Evolutionary conservation across 345 rosid genomes (phyloP).

Genomic region (Anastatica hierochuntica): DNA sequence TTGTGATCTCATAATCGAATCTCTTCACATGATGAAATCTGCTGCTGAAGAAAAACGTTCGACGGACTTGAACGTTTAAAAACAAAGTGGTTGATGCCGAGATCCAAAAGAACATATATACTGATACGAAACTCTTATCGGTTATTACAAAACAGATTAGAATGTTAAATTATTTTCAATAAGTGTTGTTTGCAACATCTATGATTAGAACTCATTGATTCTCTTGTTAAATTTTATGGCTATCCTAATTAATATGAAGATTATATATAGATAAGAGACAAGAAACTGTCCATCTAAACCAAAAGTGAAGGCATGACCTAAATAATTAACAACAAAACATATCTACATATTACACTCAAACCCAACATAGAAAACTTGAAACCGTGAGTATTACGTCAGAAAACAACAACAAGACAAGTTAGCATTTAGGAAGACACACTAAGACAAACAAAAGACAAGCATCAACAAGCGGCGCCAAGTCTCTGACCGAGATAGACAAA

Average conservation of each 20-base stretch:
- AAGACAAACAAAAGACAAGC: neutral
- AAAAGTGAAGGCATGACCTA: neutral
- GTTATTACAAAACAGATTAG: no score
- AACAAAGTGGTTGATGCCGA: no score
- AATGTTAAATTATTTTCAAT: no score
- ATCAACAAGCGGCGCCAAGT: conserved; percentile 29
- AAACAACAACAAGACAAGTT: neutral
- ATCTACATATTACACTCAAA: no score
- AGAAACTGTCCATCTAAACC: neutral
- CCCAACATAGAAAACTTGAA: no score
- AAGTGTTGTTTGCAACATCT: no score
- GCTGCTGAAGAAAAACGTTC: neutral
- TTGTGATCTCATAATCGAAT: conserved; percentile 40
- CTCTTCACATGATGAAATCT: conserved; percentile 38
- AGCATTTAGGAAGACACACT: neutral
- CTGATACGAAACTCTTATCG: no score
- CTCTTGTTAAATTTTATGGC: no score
- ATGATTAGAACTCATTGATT: no score
- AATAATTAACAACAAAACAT: no score
- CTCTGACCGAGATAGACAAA: conserved; percentile 49
- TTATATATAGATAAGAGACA: neutral
- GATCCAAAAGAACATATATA: no score
- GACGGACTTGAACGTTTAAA: neutral
- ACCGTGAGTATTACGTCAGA: neutral
- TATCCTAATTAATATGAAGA: no score